A percentile compares a stretch with the other conserved stretches of the same genome.
These are phyloP conservation scores for Metarhizium humberi DNA, from an alignment of 2,329 filamentous ascomycete genomes.

Conservation along the genomic window DNA sequence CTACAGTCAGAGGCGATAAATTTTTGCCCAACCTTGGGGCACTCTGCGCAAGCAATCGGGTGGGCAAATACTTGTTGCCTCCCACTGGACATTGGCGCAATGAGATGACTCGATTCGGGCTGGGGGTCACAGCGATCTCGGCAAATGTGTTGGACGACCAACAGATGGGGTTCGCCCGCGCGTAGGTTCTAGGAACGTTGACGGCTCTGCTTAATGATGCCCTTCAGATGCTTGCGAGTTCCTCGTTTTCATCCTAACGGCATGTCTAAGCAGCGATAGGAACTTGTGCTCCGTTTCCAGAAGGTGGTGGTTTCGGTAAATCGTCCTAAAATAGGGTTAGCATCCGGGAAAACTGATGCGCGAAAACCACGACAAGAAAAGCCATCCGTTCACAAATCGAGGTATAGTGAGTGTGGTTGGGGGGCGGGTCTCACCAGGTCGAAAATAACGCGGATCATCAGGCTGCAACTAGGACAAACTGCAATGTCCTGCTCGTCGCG, in stretches of 20 bases:
- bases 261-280: slow-evolving; percentile 28
- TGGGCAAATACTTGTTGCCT: too few species aligned
- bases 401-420: background rate
- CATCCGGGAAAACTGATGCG: background rate
- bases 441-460: slow-evolving; percentile 94
- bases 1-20: too few species aligned
- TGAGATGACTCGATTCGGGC: background rate
- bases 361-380: too few species aligned
- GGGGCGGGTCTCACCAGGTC: slow-evolving; percentile 54
- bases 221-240: background rate
- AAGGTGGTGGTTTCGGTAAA: slow-evolving; percentile 29
- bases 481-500: slow-evolving; percentile 86
- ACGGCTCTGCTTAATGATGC: background rate
- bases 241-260: background rate
- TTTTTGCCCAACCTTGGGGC: too few species aligned
- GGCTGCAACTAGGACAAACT: slow-evolving; percentile 93
- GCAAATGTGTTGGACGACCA: too few species aligned
- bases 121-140: too few species aligned
- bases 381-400: too few species aligned
- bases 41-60: too few species aligned
- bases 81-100: background rate
- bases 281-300: slow-evolving; percentile 24
- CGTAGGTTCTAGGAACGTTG: background rate
- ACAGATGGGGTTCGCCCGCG: too few species aligned
- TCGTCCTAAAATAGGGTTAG: slow-evolving; percentile 27